Evolutionary conservation across 2,329 filamentous ascomycete species (phyloP).

Genomic region (Talaromyces sp.): DNA sequence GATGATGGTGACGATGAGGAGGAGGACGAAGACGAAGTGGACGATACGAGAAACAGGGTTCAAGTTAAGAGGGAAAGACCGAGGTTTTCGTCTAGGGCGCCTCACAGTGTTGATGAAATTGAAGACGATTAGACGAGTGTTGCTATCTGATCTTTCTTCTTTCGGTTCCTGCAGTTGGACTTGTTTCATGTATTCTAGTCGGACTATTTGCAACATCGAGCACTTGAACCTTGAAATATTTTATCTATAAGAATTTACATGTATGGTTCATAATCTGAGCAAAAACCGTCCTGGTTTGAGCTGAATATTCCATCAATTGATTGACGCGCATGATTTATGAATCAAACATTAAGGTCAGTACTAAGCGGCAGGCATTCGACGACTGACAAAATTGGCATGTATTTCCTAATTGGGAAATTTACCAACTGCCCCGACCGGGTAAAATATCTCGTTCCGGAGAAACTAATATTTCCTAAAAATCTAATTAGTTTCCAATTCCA

Average conservation of each 20-base stretch:
- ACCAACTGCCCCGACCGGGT: neutral
- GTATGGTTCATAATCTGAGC: neutral
- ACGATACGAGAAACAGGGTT: neutral
- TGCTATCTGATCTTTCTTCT: neutral
- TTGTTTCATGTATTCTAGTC: neutral
- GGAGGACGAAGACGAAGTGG: neutral
- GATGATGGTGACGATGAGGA: neutral
- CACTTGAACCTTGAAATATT: neutral
- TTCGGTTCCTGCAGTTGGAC: too few relatives aligned
- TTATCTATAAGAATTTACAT: neutral
- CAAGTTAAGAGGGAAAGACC: slow-evolving; percentile 8
- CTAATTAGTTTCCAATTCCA: too few relatives aligned
- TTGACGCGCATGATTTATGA: neutral
- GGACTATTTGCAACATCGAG: neutral
- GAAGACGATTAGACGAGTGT: neutral
- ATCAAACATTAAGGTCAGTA: neutral
- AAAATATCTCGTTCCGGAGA: neutral
- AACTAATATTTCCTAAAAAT: too few relatives aligned
- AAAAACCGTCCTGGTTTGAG: neutral
- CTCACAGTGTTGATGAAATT: neutral
- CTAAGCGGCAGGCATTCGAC: neutral
- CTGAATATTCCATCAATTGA: neutral
- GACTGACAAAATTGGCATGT: neutral
- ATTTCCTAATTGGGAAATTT: neutral
- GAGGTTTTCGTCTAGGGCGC: slow-evolving; percentile 3